These are phyloP conservation scores for Diddensiella caesifluorescens DNA, from an alignment of 805 yeast genomes.

Conservation along the genomic window DNA sequence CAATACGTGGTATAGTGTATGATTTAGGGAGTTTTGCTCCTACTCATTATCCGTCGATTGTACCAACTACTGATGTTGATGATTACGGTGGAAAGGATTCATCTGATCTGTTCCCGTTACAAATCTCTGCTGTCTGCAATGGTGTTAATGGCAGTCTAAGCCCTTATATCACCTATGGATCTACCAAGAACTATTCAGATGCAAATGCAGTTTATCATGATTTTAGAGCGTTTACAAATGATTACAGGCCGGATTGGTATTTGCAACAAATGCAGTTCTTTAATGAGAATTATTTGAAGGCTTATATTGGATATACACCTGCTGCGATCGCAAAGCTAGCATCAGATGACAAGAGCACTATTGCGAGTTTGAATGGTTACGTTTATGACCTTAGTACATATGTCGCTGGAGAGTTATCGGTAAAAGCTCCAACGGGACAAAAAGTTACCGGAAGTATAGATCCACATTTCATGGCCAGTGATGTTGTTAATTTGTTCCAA, in stretches of 20 bases:
- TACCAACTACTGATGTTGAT: slow-evolving; percentile 31
- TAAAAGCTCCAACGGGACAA: slow-evolving; percentile 28
- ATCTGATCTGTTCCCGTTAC: slow-evolving; percentile 36
- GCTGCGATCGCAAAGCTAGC: slow-evolving; percentile 27
- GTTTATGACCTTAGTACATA: slow-evolving; percentile 37
- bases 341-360: slow-evolving; percentile 20
- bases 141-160: slow-evolving; percentile 31
- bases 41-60: slow-evolving; percentile 37
- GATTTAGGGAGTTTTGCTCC: slow-evolving; percentile 36
- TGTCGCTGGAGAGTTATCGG: slow-evolving; percentile 32
- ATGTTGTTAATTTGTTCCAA: slow-evolving; percentile 32
- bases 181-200: slow-evolving; percentile 33
- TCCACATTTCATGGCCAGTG: slow-evolving; percentile 30
- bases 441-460: slow-evolving; percentile 23
- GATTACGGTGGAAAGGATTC: slow-evolving; percentile 36
- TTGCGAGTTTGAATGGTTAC: slow-evolving; percentile 34
- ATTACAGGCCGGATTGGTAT: slow-evolving; percentile 41
- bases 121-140: slow-evolving; percentile 36
- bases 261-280: slow-evolving; percentile 34
- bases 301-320: slow-evolving; percentile 36
- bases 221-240: slow-evolving; percentile 35
- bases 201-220: slow-evolving; percentile 38
- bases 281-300: slow-evolving; percentile 32
- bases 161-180: slow-evolving; percentile 28
- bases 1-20: slow-evolving; percentile 38